Evolutionary conservation across 2,329 filamentous ascomycete species (phyloP).

Genomic region (Claviceps quebecensis): DNA sequence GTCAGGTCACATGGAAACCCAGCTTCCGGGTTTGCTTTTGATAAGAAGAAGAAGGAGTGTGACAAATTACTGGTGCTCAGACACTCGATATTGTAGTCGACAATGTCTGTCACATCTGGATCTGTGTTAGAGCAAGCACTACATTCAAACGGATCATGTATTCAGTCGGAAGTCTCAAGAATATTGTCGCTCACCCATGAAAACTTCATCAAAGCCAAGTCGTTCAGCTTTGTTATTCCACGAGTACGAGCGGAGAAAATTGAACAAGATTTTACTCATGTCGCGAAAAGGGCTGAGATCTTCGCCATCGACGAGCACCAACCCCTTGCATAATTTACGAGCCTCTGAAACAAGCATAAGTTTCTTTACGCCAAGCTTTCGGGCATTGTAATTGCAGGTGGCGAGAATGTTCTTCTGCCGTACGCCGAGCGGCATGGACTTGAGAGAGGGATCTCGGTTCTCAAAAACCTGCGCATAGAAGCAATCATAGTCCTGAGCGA

Average conservation of each 20-base stretch:
- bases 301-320: conserved; percentile 76
- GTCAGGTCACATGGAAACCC: conserved; percentile 72
- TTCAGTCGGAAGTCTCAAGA: neutral
- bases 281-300: conserved; percentile 76
- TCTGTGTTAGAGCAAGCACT: neutral
- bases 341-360: conserved; percentile 77
- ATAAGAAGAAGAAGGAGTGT: conserved; percentile 69
- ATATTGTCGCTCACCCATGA: conserved; percentile 23
- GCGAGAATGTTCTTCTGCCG: conserved; percentile 89
- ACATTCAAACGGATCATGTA: neutral
- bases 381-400: conserved; percentile 88
- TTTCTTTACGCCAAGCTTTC: conserved; percentile 60
- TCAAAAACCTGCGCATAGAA: conserved; percentile 93
- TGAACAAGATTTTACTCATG: conserved; percentile 68
- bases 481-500: conserved; percentile 60
- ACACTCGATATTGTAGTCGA: conserved; percentile 64
- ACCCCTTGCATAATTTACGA: conserved; percentile 63
- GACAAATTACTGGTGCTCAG: conserved; percentile 51
- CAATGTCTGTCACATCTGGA: conserved; percentile 70
- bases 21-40: conserved; percentile 55
- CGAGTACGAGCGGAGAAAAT: conserved; percentile 55
- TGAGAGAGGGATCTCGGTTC: conserved; percentile 61
- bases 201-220: conserved; percentile 81
- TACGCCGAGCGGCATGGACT: conserved; percentile 61
- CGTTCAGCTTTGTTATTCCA: conserved; percentile 71